Evolutionary conservation across 352 stramenopile genomes (phyloP).

Genomic region (Phytopythium oedochilum): DNA sequence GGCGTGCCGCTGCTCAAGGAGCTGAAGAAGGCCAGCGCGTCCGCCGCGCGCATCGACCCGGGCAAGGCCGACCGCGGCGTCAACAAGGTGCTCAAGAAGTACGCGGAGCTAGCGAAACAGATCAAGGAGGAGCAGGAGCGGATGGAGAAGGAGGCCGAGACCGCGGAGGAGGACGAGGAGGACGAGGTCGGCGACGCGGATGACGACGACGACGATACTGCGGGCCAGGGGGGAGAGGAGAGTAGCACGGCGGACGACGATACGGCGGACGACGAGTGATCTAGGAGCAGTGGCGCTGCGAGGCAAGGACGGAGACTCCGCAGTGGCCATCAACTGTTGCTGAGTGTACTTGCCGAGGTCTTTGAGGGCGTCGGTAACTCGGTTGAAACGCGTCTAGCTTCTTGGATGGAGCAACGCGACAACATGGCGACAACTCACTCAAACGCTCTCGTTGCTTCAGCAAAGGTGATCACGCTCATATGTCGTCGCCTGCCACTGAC

Average conservation of each 20-base stretch:
- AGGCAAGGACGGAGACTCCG: neutral
- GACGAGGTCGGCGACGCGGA: conserved; percentile 20
- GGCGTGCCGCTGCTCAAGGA: conserved; percentile 60
- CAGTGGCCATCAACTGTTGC: too few species aligned
- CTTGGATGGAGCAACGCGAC: too few species aligned
- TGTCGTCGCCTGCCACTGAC: too few species aligned
- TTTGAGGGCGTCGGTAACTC: too few species aligned
- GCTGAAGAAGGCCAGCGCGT: conserved; percentile 45
- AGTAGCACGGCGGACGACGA: conserved; percentile 20
- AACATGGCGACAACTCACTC: too few species aligned
- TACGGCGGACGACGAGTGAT: conserved; percentile 4
- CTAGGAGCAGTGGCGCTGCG: too few species aligned
- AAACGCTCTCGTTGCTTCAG: too few species aligned
- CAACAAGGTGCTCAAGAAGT: conserved; percentile 66
- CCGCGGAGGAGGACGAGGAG: conserved; percentile 18
- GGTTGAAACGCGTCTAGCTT: too few species aligned
- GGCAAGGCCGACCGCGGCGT: conserved; percentile 69
- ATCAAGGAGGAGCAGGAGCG: conserved; percentile 64
- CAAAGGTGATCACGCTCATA: too few species aligned
- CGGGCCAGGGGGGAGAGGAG: conserved; percentile 1
- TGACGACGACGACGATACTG: conserved; percentile 10
- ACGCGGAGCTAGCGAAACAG: conserved; percentile 62
- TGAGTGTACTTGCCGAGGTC: too few species aligned
- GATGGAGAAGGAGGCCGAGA: conserved; percentile 43
- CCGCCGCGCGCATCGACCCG: conserved; percentile 48